phyloP scores from a whole-genome alignment of 495 filamentous ascomycete genomes.

The Neurospora sp. region DNA sequence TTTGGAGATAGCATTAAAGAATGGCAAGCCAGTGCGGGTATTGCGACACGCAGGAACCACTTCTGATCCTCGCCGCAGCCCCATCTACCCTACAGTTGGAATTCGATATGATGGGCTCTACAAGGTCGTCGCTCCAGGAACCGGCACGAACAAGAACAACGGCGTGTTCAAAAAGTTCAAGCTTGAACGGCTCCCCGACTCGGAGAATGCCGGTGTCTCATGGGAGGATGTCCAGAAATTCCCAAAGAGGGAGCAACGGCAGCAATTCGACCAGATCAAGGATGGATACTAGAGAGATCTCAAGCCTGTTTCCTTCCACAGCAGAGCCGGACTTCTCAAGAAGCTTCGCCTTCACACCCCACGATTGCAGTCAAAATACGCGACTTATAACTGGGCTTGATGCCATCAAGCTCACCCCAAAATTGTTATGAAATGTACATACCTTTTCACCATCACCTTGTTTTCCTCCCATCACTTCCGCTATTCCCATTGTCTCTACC shows the following conservation, averaged over 20 bases:
- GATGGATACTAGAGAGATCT: conserved; percentile 3
- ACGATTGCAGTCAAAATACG: neutral
- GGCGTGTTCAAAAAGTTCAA: conserved; percentile 34
- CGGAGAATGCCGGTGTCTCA: conserved; percentile 5
- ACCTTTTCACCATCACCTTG: neutral
- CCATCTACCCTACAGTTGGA: conserved; percentile 25
- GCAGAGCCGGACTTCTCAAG: neutral
- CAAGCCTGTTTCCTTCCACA: neutral
- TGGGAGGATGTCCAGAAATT: neutral
- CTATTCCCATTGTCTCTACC: neutral
- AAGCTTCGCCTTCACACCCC: neutral
- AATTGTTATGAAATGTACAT: neutral
- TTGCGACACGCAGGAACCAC: conserved; percentile 25
- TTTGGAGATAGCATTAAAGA: conserved; percentile 22
- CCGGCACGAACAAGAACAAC: conserved; percentile 4
- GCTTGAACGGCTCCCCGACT: conserved; percentile 24
- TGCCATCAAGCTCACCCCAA: neutral
- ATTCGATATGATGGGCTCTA: conserved; percentile 47
- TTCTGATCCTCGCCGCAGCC: conserved; percentile 1
- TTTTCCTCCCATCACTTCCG: neutral
- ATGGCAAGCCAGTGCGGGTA: conserved; percentile 32
- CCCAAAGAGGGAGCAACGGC: neutral
- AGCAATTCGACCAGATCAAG: neutral
- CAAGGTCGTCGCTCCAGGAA: conserved; percentile 17
- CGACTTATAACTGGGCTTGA: neutral